Conservation (phyloP, 2,329 filamentous ascomycete genomes). For the Phyllosticta capitalensis region DNA sequence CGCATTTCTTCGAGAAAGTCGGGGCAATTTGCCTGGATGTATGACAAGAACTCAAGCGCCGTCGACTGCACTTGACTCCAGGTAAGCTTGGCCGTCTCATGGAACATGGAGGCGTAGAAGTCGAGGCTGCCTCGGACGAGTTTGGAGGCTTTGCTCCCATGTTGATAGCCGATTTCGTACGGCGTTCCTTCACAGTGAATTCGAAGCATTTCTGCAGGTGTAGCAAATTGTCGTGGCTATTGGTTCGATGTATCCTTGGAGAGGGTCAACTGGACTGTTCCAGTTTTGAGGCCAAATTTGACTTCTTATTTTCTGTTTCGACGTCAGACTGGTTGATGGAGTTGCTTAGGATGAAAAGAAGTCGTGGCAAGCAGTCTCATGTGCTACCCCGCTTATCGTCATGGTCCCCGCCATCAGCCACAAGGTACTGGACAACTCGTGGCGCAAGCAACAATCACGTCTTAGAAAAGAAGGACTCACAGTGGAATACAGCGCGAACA, state of each 20-base stretch:
- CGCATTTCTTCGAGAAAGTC: constrained; percentile 36
- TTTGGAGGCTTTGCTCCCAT: constrained; percentile 32
- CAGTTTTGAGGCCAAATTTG: too few relatives aligned
- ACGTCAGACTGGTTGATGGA: background rate
- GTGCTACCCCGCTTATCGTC: background rate
- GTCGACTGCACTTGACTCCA: constrained; percentile 38
- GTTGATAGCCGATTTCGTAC: constrained; percentile 33
- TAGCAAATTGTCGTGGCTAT: background rate
- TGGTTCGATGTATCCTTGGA: too few relatives aligned
- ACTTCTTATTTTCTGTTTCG: background rate
- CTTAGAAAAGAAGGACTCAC: background rate
- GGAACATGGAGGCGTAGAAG: constrained; percentile 41
- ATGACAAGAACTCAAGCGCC: constrained; percentile 39
- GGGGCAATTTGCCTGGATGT: constrained; percentile 35
- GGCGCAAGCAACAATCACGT: background rate
- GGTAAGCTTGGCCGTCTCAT: constrained; percentile 35
- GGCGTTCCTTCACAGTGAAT: constrained; percentile 35
- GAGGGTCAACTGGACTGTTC: too few relatives aligned
- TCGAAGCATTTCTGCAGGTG: constrained; percentile 24
- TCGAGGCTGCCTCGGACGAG: constrained; percentile 36
- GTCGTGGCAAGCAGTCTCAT: background rate
- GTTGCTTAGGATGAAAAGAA: background rate
- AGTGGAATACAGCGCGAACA: too few relatives aligned
- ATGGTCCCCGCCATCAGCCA: background rate
- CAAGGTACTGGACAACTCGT: background rate